Conservation (phyloP, 2,329 filamentous ascomycete genomes). For the Chrysoporthe austroafricana region DNA sequence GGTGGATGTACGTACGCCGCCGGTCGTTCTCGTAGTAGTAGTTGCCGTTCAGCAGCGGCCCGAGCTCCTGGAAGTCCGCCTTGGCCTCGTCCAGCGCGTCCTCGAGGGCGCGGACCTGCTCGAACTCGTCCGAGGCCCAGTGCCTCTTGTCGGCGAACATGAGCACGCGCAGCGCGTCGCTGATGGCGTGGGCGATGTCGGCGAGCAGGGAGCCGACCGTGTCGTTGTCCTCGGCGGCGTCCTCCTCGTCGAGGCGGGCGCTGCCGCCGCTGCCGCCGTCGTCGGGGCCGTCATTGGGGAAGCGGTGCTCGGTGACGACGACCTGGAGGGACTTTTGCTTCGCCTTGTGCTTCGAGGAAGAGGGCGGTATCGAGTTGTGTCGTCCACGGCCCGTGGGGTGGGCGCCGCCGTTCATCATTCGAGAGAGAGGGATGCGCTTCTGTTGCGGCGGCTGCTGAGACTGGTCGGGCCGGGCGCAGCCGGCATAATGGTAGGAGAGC, state of each 20-base stretch:
- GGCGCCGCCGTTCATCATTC: slow-evolving; percentile 28
- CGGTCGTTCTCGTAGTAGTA: slow-evolving; percentile 63
- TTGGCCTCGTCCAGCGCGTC: slow-evolving; percentile 61
- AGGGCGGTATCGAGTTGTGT: slow-evolving; percentile 5
- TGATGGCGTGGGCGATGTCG: slow-evolving; percentile 58
- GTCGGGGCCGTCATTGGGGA: background rate
- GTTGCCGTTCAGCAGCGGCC: slow-evolving; percentile 57
- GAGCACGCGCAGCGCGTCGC: slow-evolving; percentile 57
- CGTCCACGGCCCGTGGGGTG: slow-evolving; percentile 6
- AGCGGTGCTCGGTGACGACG: slow-evolving; percentile 8
- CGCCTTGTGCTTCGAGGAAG: background rate
- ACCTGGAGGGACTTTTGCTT: slow-evolving; percentile 6
- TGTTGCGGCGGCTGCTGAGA: slow-evolving; percentile 17
- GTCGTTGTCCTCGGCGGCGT: slow-evolving; percentile 37
- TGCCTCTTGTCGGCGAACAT: slow-evolving; percentile 61
- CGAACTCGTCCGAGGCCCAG: slow-evolving; percentile 63
- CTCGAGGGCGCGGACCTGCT: slow-evolving; percentile 60
- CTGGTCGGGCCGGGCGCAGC: slow-evolving; percentile 22
- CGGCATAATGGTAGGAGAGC: slow-evolving; percentile 26
- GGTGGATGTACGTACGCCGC: slow-evolving; percentile 46
- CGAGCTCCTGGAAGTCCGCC: slow-evolving; percentile 63
- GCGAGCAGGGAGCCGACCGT: slow-evolving; percentile 63
- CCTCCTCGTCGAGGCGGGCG: background rate
- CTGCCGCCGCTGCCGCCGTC: background rate
- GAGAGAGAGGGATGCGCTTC: slow-evolving; percentile 12